Conservation (phyloP, 257 asterid species). For the Linderniella brevidens region DNA sequence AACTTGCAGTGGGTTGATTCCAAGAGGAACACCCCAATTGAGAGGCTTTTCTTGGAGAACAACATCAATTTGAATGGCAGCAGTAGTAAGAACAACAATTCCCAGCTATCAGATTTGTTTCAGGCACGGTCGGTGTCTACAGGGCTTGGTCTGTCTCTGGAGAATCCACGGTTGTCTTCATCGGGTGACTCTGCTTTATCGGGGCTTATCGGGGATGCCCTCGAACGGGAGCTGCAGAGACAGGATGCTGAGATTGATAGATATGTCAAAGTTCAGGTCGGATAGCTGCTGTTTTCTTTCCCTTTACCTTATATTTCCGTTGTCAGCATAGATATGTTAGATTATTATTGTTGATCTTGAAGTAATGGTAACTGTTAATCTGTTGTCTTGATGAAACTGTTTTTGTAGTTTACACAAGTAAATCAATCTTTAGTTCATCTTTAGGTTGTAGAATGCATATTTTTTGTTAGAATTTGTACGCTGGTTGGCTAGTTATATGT, state of each 20-base stretch:
- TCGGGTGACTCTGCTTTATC: conserved; percentile 55
- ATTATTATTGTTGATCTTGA: conserved; percentile 1
- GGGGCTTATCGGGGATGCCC: conserved; percentile 54
- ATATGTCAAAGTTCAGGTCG: conserved; percentile 76
- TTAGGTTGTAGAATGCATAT: too few species aligned
- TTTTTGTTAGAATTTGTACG: too few species aligned
- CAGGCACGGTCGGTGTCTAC: conserved; percentile 22
- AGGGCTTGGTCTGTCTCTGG: conserved; percentile 88
- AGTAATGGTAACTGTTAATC: too few species aligned
- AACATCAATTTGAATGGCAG: too few species aligned
- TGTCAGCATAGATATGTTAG: not conserved
- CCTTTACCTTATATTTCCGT: not conserved
- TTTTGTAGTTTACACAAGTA: too few species aligned
- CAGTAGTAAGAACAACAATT: too few species aligned
- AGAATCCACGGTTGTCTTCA: conserved; percentile 49
- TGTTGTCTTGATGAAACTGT: conserved; percentile 2
- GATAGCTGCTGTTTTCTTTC: not conserved
- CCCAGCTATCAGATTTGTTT: too few species aligned
- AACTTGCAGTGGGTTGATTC: too few species aligned
- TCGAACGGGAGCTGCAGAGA: conserved; percentile 58
- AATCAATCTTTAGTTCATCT: too few species aligned
- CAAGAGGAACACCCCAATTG: too few species aligned
- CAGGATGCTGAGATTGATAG: conserved; percentile 85
- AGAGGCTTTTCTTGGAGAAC: too few species aligned
- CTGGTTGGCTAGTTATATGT: too few species aligned